phyloP scores from a whole-genome alignment of 2,329 filamentous ascomycete genomes.

The Alternaria incomplexa region DNA sequence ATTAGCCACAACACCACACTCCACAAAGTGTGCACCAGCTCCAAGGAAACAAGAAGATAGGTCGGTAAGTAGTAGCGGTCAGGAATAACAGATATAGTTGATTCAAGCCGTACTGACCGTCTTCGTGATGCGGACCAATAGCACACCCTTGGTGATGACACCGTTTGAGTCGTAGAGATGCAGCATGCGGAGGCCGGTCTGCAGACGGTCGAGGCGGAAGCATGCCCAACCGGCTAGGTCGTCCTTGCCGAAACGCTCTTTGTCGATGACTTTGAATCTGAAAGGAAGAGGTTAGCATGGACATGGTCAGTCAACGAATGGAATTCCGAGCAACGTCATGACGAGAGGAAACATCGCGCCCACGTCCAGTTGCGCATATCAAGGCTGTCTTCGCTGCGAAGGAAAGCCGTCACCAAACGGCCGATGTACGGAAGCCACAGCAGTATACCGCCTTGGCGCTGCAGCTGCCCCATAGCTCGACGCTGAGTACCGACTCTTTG shows the following conservation, averaged over 20 bases:
- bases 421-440: not conserved
- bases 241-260: constrained; percentile 74
- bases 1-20: not conserved
- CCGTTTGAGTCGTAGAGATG: constrained; percentile 75
- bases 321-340: not conserved
- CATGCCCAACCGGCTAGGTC: constrained; percentile 87
- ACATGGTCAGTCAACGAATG: not conserved
- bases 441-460: not conserved
- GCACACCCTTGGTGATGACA: constrained; percentile 66
- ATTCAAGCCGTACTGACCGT: constrained; percentile 38
- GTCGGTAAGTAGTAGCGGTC: not conserved
- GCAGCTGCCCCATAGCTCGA: not conserved
- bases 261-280: constrained; percentile 85
- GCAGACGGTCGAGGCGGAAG: constrained; percentile 80
- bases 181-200: constrained; percentile 77
- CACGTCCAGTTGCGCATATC: not conserved
- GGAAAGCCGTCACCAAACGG: not conserved
- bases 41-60: not conserved
- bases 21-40: not conserved
- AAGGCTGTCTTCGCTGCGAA: not conserved
- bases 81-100: constrained; percentile 2
- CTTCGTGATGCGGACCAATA: constrained; percentile 79
- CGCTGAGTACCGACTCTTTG: not conserved
- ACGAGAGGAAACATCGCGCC: not conserved
- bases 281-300: constrained; percentile 1